A percentile compares a stretch with the other conserved stretches of the same genome.
These are phyloP conservation scores for Trifolium fragiferum DNA, from an alignment of 306 rosid species.

Conservation along the genomic window DNA sequence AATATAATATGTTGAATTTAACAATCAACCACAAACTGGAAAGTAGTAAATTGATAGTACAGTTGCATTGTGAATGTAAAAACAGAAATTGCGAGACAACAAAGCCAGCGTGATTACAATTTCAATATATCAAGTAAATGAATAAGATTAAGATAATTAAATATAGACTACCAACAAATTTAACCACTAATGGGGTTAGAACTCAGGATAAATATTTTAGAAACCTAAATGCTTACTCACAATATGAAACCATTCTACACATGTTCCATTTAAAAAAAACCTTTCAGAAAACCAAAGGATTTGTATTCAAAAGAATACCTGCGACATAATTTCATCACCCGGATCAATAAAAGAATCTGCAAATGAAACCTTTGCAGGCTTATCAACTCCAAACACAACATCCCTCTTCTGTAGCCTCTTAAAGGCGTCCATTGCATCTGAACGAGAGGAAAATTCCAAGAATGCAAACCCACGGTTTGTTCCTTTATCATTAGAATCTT, in stretches of 20 bases:
- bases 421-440: conserved; percentile 99
- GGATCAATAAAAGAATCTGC: conserved; percentile 98
- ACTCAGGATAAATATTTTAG: conserved; percentile 13
- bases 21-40: not conserved
- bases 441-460: conserved; percentile 88
- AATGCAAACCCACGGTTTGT: conserved; percentile 96
- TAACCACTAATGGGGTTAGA: not conserved
- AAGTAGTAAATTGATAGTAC: conserved; percentile 7
- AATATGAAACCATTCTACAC: conserved; percentile 17
- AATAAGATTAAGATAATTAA: not conserved
- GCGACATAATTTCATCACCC: conserved; percentile 96
- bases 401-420: conserved; percentile 94
- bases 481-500: conserved; percentile 88
- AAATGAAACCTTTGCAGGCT: conserved; percentile 97
- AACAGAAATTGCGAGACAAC: not conserved
- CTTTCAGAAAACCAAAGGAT: conserved; percentile 33
- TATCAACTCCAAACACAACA: conserved; percentile 93
- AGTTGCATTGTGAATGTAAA: not conserved
- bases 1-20: not conserved
- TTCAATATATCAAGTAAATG: not conserved
- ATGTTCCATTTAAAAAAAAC: conserved; percentile 11
- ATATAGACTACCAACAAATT: conserved; percentile 3
- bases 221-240: conserved; percentile 26
- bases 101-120: not conserved
- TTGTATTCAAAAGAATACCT: conserved; percentile 64